Conservation (phyloP, 495 filamentous ascomycete genomes). For the Astrothelium macrocarpum region DNA sequence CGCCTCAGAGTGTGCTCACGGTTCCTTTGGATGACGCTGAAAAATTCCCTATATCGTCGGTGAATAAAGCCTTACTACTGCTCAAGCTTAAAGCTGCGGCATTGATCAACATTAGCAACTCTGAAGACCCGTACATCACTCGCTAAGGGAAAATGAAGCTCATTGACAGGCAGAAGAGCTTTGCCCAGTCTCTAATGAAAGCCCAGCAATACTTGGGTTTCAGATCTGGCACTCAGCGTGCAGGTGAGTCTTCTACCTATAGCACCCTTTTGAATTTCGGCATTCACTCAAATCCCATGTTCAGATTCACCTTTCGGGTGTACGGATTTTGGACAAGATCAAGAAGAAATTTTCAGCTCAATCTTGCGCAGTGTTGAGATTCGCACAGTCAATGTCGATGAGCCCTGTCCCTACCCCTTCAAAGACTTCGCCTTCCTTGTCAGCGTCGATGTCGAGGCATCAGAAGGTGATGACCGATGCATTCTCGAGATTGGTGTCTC, state of each 20-base stretch:
- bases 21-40: not conserved
- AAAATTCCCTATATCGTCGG: conserved; percentile 18
- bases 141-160: conserved; percentile 37
- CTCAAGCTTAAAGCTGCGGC: conserved; percentile 43
- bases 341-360: conserved; percentile 11
- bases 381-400: conserved; percentile 28
- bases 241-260: too few relatives aligned
- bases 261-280: too few relatives aligned
- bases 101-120: conserved; percentile 35
- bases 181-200: conserved; percentile 45
- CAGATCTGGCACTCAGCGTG: conserved; percentile 19
- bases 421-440: conserved; percentile 55
- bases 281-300: too few relatives aligned
- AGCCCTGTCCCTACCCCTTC: conserved; percentile 39
- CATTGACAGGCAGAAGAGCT: conserved; percentile 37
- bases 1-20: not conserved
- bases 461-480: conserved; percentile 49
- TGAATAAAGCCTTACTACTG: conserved; percentile 22
- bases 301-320: too few relatives aligned
- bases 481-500: conserved; percentile 85
- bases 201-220: conserved; percentile 62
- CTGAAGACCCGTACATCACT: conserved; percentile 31
- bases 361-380: conserved; percentile 4
- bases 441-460: conserved; percentile 72
- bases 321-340: conserved; percentile 21